phyloP scores from a whole-genome alignment of 345 rosid species.

The Arabidopsis suecica region DNA sequence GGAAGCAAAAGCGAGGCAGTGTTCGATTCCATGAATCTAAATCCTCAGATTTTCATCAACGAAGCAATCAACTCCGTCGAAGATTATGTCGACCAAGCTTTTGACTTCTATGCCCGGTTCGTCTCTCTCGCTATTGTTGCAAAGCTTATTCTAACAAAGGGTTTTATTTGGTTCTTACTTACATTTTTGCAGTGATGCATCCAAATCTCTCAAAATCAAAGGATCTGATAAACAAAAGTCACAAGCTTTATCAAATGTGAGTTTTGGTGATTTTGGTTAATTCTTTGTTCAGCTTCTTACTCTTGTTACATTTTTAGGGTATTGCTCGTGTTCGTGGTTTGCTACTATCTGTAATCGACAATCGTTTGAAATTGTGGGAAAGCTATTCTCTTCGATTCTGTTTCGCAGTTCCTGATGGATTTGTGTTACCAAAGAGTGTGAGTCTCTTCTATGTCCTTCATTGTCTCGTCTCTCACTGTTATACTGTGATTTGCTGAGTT shows the following conservation, averaged over 20 bases:
- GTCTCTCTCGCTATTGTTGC: not conserved
- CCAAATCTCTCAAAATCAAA: conserved; percentile 50
- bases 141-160: not conserved
- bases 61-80: conserved; percentile 73
- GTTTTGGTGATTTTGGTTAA: not conserved
- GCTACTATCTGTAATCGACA: conserved; percentile 62
- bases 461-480: not conserved
- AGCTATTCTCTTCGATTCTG: conserved; percentile 66
- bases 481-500: conserved; percentile 8
- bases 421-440: conserved; percentile 63
- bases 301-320: conserved; percentile 53
- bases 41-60: conserved; percentile 79
- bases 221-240: conserved; percentile 50
- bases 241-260: conserved; percentile 61
- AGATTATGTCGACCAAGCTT: conserved; percentile 66
- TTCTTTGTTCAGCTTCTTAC: not conserved
- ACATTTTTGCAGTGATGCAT: conserved; percentile 62
- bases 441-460: conserved; percentile 26
- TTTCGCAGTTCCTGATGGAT: conserved; percentile 78
- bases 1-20: conserved; percentile 68
- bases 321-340: conserved; percentile 54
- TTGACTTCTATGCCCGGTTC: conserved; percentile 63
- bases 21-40: conserved; percentile 64
- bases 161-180: not conserved
- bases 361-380: conserved; percentile 74